phyloP scores from a whole-genome alignment of 148 eudicot genomes.

The Chenopodium quinoa region DNA sequence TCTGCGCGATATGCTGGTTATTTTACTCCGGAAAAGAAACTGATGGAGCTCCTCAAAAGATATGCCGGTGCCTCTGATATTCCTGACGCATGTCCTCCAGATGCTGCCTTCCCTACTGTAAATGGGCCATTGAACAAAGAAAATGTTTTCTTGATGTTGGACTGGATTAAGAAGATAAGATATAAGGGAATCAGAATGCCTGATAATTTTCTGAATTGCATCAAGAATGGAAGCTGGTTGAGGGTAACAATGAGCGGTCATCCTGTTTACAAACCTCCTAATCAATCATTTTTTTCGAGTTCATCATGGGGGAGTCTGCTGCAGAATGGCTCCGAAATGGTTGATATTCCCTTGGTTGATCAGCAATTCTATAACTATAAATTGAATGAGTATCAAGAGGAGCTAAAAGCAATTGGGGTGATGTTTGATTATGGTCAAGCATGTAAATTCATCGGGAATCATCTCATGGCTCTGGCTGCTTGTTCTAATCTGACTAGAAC shows the following conservation, averaged over 20 bases:
- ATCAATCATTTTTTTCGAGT: constrained; percentile 45
- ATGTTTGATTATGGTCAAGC: constrained; percentile 47
- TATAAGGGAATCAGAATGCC: constrained; percentile 33
- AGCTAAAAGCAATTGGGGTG: constrained; percentile 54
- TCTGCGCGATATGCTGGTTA: constrained; percentile 35
- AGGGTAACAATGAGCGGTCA: constrained; percentile 43
- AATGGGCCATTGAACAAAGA: constrained; percentile 41
- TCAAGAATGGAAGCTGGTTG: constrained; percentile 53
- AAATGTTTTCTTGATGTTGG: constrained; percentile 50
- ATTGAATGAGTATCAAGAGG: constrained; percentile 41
- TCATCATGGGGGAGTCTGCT: constrained; percentile 46
- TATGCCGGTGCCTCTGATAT: constrained; percentile 49
- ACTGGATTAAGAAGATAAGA: constrained; percentile 46
- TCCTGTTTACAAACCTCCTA: constrained; percentile 44
- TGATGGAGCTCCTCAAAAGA: background rate
- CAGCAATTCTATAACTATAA: constrained; percentile 37
- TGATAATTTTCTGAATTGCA: constrained; percentile 34
- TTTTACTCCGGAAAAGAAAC: constrained; percentile 20
- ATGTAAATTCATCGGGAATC: constrained; percentile 48
- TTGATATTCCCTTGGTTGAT: constrained; percentile 61
- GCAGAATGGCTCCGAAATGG: constrained; percentile 43
- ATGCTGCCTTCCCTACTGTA: constrained; percentile 40
- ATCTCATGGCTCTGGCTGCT: constrained; percentile 45
- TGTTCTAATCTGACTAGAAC: constrained; percentile 33
- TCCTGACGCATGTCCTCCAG: constrained; percentile 55